Conservation (phyloP, 2,329 filamentous ascomycete species). For the Fusarium sambucinum region DNA sequence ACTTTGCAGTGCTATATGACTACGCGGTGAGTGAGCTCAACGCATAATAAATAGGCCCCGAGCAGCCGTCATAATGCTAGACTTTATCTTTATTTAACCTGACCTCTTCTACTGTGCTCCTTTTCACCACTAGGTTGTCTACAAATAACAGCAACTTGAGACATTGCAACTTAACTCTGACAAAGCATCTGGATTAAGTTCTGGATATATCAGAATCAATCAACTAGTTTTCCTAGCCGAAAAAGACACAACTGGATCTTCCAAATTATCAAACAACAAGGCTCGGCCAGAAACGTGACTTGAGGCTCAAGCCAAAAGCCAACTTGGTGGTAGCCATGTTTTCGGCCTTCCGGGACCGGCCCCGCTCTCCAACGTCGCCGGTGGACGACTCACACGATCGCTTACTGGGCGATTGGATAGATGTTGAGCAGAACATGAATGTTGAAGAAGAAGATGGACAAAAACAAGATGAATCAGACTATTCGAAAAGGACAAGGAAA, state of each 20-base stretch:
- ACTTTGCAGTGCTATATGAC: constrained; percentile 10
- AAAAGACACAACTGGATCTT: background rate
- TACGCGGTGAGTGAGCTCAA: constrained; percentile 14
- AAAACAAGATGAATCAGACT: background rate
- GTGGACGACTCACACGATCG: constrained; percentile 23
- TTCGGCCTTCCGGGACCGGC: constrained; percentile 27
- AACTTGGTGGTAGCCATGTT: constrained; percentile 15
- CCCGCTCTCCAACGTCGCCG: constrained; percentile 21
- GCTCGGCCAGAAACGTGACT: constrained; percentile 14
- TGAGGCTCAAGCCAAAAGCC: constrained; percentile 12
- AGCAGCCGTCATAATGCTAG: constrained; percentile 9
- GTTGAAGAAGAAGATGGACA: background rate
- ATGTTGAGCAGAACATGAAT: constrained; percentile 22
- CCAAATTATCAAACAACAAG: constrained; percentile 8
- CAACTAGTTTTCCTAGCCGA: background rate
- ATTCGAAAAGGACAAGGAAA: background rate
- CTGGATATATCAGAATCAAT: background rate
- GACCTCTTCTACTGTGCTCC: background rate
- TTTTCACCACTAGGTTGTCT: background rate
- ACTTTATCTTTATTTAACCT: background rate
- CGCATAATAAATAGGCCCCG: constrained; percentile 40
- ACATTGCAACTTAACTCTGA: background rate
- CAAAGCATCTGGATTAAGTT: background rate
- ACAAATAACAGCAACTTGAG: background rate
- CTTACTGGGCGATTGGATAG: constrained; percentile 40